Evolutionary conservation across 169 alveolate species (phyloP).

Genomic region (Eimeria maxima): DNA sequence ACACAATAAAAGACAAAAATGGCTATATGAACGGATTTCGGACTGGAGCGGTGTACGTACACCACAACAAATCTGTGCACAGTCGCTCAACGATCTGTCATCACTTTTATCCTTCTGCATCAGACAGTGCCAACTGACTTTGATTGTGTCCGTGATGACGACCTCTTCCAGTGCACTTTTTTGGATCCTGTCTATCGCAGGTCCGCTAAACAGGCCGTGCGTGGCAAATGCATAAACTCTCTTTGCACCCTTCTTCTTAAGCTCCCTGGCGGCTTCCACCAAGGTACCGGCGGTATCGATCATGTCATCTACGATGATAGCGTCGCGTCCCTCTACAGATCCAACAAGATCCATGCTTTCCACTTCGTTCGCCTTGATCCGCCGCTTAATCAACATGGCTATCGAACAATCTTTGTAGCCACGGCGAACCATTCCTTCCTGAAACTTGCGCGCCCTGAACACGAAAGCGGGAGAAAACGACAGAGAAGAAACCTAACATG

Average conservation of each 20-base stretch:
- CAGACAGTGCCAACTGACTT: conserved; percentile 9
- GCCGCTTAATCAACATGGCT: conserved; percentile 87
- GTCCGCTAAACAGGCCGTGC: conserved; percentile 96
- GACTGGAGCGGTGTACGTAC: not conserved
- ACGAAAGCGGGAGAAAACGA: not conserved
- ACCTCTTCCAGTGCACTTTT: conserved; percentile 93
- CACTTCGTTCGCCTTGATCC: conserved; percentile 90
- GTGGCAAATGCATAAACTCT: conserved; percentile 98
- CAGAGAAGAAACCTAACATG: not conserved
- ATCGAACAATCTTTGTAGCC: conserved; percentile 83
- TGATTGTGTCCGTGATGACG: conserved; percentile 95
- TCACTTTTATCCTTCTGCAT: not conserved
- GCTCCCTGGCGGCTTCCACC: conserved; percentile 96
- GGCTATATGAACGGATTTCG: not conserved
- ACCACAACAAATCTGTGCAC: not conserved
- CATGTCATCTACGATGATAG: conserved; percentile 98
- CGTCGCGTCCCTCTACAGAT: conserved; percentile 95
- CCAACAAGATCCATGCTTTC: conserved; percentile 97
- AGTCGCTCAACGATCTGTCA: not conserved
- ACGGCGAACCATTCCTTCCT: conserved; percentile 89
- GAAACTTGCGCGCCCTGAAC: conserved; percentile 92
- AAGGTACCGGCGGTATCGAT: conserved; percentile 98
- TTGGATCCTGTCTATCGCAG: conserved; percentile 93
- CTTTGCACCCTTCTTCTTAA: conserved; percentile 96
- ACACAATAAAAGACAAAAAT: not conserved